Conservation (phyloP, 2,329 filamentous ascomycete genomes). For the Aspergillus luchuensis region DNA sequence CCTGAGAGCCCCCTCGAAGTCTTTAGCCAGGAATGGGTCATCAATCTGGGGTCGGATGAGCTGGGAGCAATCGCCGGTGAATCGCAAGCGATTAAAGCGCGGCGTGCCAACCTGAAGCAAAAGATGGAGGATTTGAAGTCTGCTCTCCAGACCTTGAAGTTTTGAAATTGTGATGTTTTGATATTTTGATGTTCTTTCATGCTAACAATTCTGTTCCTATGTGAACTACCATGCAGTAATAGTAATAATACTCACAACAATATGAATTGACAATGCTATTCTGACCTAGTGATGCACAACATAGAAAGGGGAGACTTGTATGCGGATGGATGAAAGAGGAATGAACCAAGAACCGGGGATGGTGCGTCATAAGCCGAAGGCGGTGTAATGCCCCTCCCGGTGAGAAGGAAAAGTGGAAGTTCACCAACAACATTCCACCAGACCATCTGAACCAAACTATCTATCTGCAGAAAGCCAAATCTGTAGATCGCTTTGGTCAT, state of each 20-base stretch:
- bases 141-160: constrained; percentile 36
- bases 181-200: not conserved
- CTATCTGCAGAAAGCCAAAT: not conserved
- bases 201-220: too few species aligned
- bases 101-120: constrained; percentile 47
- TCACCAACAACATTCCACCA: not conserved
- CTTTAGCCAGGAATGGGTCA: constrained; percentile 56
- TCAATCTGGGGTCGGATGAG: constrained; percentile 50
- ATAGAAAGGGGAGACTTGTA: not conserved
- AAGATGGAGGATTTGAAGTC: constrained; percentile 51
- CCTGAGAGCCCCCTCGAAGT: constrained; percentile 54
- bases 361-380: not conserved
- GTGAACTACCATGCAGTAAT: not conserved
- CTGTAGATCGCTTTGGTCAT: not conserved
- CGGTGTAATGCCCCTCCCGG: not conserved
- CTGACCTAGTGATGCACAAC: too few species aligned
- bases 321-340: not conserved
- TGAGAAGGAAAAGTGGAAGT: not conserved
- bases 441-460: not conserved
- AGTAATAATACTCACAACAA: not conserved
- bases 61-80: constrained; percentile 63
- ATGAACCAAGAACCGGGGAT: not conserved
- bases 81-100: constrained; percentile 45
- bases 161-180: not conserved
- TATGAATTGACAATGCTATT: not conserved